phyloP scores from a whole-genome alignment of 179 eudicot species.

The Drosera spatulata region DNA sequence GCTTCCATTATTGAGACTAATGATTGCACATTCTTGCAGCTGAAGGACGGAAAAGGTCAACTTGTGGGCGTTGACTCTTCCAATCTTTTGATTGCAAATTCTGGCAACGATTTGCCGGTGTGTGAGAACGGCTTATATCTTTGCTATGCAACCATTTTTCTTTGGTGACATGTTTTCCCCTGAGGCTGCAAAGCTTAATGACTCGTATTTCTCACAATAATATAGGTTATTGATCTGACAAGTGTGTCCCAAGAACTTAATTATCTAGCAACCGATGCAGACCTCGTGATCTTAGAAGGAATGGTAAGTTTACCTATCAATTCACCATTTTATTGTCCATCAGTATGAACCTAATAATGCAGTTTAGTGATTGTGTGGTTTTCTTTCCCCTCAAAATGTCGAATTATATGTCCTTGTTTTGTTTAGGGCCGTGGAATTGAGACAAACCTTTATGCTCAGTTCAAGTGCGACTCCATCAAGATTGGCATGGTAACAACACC shows the following conservation, averaged over 20 bases:
- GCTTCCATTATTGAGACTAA: conserved; percentile 5
- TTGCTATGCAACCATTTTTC: not conserved
- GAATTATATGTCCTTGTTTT: not conserved
- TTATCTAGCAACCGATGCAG: conserved; percentile 86
- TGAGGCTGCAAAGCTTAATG: conserved; percentile 6
- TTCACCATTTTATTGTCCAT: too few species aligned
- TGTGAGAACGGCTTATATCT: conserved; percentile 15
- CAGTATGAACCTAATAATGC: too few species aligned
- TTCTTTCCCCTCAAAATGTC: too few species aligned
- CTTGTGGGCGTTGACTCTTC: conserved; percentile 76
- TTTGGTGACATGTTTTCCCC: not conserved
- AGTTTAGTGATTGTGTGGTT: too few species aligned
- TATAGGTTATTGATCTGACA: conserved; percentile 84
- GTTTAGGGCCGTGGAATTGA: conserved; percentile 97
- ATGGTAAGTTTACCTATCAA: conserved; percentile 50
- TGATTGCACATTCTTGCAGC: conserved; percentile 29
- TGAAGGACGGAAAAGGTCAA: conserved; percentile 79
- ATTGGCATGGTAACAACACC: conserved; percentile 71
- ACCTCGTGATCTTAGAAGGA: conserved; percentile 88
- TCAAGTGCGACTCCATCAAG: conserved; percentile 92
- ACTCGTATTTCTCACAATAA: conserved; percentile 9
- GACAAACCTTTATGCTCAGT: conserved; percentile 93
- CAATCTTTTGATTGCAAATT: conserved; percentile 76
- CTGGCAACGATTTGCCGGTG: conserved; percentile 98
- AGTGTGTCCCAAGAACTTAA: conserved; percentile 87